Evolutionary conservation across 2,329 filamentous ascomycete species (phyloP), one percentile per base, ranked within the genome.

Genomic region (Alternaria sp.): DNA sequence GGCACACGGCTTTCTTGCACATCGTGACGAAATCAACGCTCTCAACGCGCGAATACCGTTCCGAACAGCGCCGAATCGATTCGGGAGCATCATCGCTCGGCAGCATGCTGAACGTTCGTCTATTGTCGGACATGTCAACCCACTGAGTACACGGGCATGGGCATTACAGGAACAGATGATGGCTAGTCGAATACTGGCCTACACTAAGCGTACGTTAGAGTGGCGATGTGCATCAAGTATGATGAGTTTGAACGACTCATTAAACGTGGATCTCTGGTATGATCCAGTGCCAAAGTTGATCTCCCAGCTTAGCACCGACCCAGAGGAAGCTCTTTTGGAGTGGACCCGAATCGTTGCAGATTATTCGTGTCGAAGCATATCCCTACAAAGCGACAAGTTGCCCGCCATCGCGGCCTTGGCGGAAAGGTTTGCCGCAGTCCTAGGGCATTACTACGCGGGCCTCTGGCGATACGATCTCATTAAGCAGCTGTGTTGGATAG

Each of bases 321-420:
- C 18, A 7, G 8, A 51, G 10, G 8, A 23, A 2, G 49, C 49
- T 2, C 18, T 37, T 6, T 3, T 0, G 3, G 11, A 51, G 10
- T 33, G 49, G 26, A 0, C 0, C 1, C 8, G 0, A 1, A 10
- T 33, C 0, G 2, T 51, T 3, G 0, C 10, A 1, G 4, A 12
- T 12, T 51, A 51, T 11, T 21, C 49, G 6, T 2, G 0, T 4
- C 30, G 28, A 33, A 3, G 1, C 2, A 51, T 37, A 8, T 15
- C 49, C 12, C 0, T n/a, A 23, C 0, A n/a, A 11, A 51, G 7
- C 14, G 49, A 51, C 14, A 51, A 37, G 5, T 15, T 51, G 7
- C 49, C 26, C 0, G 49, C 49, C 2, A 51, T 51, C 2, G 49
- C 28, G 7, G 49, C 49, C 2, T 12, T 51, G 12, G 49, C 28